phyloP scores from a whole-genome alignment of 176 grass and related monocot genomes.

The Neostapfia colusana region DNA sequence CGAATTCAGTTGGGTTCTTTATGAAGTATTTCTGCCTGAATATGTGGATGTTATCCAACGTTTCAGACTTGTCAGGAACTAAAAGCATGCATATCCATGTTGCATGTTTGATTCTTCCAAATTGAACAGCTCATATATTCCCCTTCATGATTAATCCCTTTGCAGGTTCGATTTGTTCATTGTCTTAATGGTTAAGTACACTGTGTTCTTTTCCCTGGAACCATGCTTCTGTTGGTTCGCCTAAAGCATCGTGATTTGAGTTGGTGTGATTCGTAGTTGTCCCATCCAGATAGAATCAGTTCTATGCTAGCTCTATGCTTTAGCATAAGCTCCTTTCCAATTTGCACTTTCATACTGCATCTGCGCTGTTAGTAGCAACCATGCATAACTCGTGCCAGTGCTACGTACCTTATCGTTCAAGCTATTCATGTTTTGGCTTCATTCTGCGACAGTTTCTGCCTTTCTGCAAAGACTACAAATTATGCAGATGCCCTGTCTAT shows the following conservation, averaged over 20 bases:
- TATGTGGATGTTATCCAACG: neutral
- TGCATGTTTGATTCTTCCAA: neutral
- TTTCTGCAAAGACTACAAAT: constrained; percentile 11
- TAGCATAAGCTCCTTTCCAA: constrained; percentile 30
- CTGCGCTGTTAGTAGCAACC: neutral
- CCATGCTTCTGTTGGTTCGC: neutral
- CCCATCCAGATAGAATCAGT: constrained; percentile 36
- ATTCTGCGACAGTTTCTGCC: neutral
- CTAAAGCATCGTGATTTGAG: constrained; percentile 4
- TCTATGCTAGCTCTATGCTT: constrained; percentile 34
- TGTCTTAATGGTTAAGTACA: constrained; percentile 2
- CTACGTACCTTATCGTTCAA: constrained; percentile 14
- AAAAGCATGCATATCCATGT: neutral
- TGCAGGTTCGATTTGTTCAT: neutral
- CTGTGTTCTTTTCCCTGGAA: neutral
- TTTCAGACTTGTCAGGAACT: constrained; percentile 6
- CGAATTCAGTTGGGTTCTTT: neutral
- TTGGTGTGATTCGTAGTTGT: neutral
- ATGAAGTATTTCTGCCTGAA: neutral
- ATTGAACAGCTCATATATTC: neutral
- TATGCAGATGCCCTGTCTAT: constrained; percentile 37
- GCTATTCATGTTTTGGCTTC: constrained; percentile 14
- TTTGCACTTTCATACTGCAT: constrained; percentile 26
- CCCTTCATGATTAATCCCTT: neutral
- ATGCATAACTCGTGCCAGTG: constrained; percentile 33